Evolutionary conservation across 805 yeast species (phyloP), one percentile per base, ranked within the genome.

Genomic region (Starmerella floricola): DNA sequence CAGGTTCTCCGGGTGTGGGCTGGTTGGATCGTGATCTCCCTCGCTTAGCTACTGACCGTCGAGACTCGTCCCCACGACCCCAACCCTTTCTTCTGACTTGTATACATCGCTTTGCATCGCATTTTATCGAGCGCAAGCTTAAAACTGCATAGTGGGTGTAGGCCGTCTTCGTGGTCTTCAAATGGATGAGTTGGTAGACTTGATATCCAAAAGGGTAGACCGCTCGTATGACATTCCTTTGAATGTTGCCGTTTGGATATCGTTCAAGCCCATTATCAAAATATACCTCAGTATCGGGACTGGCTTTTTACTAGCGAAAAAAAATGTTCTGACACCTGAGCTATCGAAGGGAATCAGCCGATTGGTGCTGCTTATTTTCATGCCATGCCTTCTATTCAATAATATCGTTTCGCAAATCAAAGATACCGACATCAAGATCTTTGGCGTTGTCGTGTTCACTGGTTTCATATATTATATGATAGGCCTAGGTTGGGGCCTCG

Each of bases 261-360:
- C 94, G 0, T 78, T 79, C 42, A 84, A 83, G 64, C 95, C 95
- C n/a, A 78, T 84, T 44, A 69, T 83, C 61, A 85, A 85, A 60
- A 80, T 84, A 50, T 80, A 83, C 54, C 62, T 80, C 50, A 78
- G 81, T 55, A 71, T 81, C 4, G 75, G 68, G 4, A 61, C 76
- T 12, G 95, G 95, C 10, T 79, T 66, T 49, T 57, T 66, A 31
- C 61, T 85, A 6, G 82, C 88, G 2, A 72, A 67, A 46, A 67
- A 62, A 49, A 77, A 80, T 52, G 70, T 80, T 20, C 62, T 82
- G 3, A 66, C 79, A 0, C 51, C 53, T 2, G 52, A 49, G 13
- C 43, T 50, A 10, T 34, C 46, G 2, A 46, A 53, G 27, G 83
- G 80, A 19, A 66, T 84, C 15, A 78, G 91, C 4, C 75, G 76